A percentile compares a stretch with the other conserved stretches of the same genome.
phyloP scores from a whole-genome alignment of 2,329 filamentous ascomycete species.

The Microcyclosporella mali region DNA sequence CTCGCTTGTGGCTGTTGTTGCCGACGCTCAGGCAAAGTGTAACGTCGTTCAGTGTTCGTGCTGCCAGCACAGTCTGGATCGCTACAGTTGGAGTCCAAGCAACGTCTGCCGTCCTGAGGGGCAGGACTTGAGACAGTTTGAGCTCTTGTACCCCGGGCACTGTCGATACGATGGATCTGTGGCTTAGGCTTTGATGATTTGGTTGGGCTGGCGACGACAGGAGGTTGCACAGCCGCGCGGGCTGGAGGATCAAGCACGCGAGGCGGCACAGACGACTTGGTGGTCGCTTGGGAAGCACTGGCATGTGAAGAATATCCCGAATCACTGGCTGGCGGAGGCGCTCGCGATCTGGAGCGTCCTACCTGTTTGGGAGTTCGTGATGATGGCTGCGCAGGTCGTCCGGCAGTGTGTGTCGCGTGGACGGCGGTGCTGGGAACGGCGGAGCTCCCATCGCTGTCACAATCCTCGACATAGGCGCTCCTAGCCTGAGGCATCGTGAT shows the following conservation, averaged over 20 bases:
- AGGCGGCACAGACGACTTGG: slow-evolving; percentile 3
- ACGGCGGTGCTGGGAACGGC: slow-evolving; percentile 41
- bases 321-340: slow-evolving; percentile 43
- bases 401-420: slow-evolving; percentile 45
- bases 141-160: slow-evolving; percentile 39
- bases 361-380: slow-evolving; percentile 26
- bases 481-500: slow-evolving; percentile 8
- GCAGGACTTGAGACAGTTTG: slow-evolving; percentile 7
- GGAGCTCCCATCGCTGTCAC: slow-evolving; percentile 36
- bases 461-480: slow-evolving; percentile 34
- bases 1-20: too few species aligned
- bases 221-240: slow-evolving; percentile 5
- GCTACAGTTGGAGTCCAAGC: slow-evolving; percentile 43
- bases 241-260: slow-evolving; percentile 1
- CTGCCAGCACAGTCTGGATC: slow-evolving; percentile 29
- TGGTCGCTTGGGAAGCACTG: slow-evolving; percentile 11
- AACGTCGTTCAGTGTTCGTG: slow-evolving; percentile 21
- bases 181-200: slow-evolving; percentile 18
- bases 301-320: slow-evolving; percentile 53
- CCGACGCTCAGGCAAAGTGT: slow-evolving; percentile 13
- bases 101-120: slow-evolving; percentile 19
- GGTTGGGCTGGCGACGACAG: slow-evolving; percentile 9
- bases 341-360: slow-evolving; percentile 2
- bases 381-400: slow-evolving; percentile 36
- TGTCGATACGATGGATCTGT: slow-evolving; percentile 23